These are phyloP conservation scores for Ceratocystis huliohia DNA, from an alignment of 2,329 filamentous ascomycete genomes.

Conservation along the genomic window DNA sequence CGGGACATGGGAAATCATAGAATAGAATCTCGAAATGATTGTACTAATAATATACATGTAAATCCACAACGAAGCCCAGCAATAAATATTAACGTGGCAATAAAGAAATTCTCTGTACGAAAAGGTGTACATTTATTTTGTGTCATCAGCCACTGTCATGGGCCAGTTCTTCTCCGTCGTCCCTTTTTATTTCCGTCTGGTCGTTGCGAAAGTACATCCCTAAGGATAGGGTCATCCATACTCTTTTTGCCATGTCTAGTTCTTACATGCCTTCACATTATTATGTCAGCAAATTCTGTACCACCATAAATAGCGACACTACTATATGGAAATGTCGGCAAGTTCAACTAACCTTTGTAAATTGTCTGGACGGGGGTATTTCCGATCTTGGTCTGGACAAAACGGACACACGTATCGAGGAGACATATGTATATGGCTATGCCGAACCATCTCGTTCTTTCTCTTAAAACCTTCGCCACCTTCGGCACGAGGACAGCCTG, in stretches of 20 bases:
- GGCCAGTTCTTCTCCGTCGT: constrained; percentile 52
- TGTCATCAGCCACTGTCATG: constrained; percentile 23
- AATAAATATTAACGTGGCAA: not conserved
- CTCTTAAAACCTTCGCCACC: constrained; percentile 57
- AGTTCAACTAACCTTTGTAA: constrained; percentile 59
- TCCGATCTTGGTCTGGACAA: constrained; percentile 84
- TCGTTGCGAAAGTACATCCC: constrained; percentile 74
- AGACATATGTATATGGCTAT: constrained; percentile 82
- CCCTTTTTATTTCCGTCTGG: constrained; percentile 74
- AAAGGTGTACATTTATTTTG: not conserved
- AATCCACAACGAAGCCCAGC: too few relatives aligned
- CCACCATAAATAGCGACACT: not conserved
- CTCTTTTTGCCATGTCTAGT: constrained; percentile 84
- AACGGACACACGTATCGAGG: constrained; percentile 95
- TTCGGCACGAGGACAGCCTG: constrained; percentile 49
- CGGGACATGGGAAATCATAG: constrained; percentile 32
- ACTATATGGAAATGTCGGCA: not conserved
- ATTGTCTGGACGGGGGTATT: constrained; percentile 90
- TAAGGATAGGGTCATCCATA: constrained; percentile 69
- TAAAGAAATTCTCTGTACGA: too few relatives aligned
- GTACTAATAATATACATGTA: too few relatives aligned
- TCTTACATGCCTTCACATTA: constrained; percentile 60
- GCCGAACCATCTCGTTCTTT: constrained; percentile 61
- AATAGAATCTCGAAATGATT: not conserved
- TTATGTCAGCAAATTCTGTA: constrained; percentile 10